Percentiles rank a stretch among this genome's conserved stretches.
Conservation (phyloP, 306 rosid genomes). For the Cicer judaicum region DNA sequence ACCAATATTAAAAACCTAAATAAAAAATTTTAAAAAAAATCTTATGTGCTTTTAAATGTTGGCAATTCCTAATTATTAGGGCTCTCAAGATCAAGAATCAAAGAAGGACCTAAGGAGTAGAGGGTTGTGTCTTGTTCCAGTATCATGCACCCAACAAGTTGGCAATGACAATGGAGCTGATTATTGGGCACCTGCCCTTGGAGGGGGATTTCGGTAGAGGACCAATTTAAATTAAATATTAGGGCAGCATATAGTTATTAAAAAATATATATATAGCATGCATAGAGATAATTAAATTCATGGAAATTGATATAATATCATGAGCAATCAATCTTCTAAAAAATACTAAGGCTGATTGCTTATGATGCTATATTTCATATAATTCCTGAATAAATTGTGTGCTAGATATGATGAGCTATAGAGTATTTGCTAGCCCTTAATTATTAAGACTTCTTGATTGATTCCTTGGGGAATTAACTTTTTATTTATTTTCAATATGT, state of each 20-base stretch:
- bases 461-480: conserved; percentile 34
- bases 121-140: conserved; percentile 96
- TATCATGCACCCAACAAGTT: conserved; percentile 92
- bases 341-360: conserved; percentile 93
- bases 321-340: conserved; percentile 98
- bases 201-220: conserved; percentile 77
- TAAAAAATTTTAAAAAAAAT: neutral
- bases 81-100: conserved; percentile 56
- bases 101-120: conserved; percentile 89
- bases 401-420: conserved; percentile 34
- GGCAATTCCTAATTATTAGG: conserved; percentile 50
- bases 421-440: conserved; percentile 39
- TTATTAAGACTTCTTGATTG: conserved; percentile 29
- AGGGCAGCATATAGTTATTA: conserved; percentile 44
- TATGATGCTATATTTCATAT: conserved; percentile 92
- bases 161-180: conserved; percentile 98
- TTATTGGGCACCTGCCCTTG: conserved; percentile 94
- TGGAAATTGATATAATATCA: conserved; percentile 89
- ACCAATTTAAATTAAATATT: neutral
- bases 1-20: neutral
- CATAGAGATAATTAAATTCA: conserved; percentile 41
- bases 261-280: conserved; percentile 33
- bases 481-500: conserved; percentile 48
- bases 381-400: conserved; percentile 51
- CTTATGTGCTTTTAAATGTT: conserved; percentile 3